Evolutionary conservation across 2,329 filamentous ascomycete species (phyloP).

Genomic region (Aspergillus aculeatus): DNA sequence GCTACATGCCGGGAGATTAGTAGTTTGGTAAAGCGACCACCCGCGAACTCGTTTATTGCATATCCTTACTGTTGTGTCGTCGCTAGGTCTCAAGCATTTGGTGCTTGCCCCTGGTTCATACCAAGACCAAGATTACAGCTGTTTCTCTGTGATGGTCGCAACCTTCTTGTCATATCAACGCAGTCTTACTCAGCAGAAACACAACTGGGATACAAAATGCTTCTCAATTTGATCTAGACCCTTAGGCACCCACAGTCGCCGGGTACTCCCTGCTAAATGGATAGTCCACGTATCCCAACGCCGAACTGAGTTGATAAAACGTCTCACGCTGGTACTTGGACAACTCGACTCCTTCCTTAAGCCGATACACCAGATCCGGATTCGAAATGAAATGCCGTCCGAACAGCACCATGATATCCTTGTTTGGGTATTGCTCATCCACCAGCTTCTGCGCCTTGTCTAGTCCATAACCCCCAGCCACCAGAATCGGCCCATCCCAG

Average conservation of each 20-base stretch:
- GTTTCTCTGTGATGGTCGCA: too few species aligned
- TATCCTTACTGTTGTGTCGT: too few species aligned
- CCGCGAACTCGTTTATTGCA: too few species aligned
- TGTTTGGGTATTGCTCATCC: constrained; percentile 24
- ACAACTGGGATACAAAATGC: too few species aligned
- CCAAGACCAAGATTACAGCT: too few species aligned
- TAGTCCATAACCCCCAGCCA: constrained; percentile 47
- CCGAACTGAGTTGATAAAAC: constrained; percentile 35
- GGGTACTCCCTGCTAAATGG: background rate
- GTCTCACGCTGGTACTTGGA: constrained; percentile 37
- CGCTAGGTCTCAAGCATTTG: too few species aligned
- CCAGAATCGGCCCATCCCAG: constrained; percentile 43
- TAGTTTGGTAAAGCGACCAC: too few species aligned
- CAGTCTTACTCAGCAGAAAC: too few species aligned
- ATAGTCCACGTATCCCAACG: constrained; percentile 31
- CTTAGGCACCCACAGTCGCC: background rate
- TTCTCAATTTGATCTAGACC: background rate
- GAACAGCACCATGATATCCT: constrained; percentile 34
- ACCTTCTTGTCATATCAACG: too few species aligned
- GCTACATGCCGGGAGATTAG: too few species aligned
- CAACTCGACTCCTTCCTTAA: constrained; percentile 34
- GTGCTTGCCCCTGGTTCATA: too few species aligned
- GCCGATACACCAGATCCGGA: constrained; percentile 41
- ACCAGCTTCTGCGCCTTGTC: constrained; percentile 36
- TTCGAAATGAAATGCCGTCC: constrained; percentile 35